Base-by-base conservation (phyloP, 2,329 filamentous ascomycete genomes). In the Paracoccidioides brasiliensis region DNA sequence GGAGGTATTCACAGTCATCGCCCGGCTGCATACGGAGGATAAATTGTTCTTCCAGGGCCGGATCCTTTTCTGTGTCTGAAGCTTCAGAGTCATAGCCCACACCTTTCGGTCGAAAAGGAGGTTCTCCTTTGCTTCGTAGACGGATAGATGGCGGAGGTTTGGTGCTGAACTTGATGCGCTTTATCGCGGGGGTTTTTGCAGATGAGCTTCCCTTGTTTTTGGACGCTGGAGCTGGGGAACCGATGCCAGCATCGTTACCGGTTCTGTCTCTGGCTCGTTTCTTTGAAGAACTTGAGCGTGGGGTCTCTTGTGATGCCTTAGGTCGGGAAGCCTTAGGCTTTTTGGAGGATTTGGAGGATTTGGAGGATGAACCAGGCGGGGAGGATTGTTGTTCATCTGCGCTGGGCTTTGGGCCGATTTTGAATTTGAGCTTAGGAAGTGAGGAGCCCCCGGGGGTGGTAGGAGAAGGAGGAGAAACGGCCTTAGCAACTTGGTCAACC, bases 61-160 rank as follows among this genome's bases (percentile, higher is more conserved):
- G 93, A 65, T 98, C 93, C 8, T 76, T 72, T 69, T 98, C 93
- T 12, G 85, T 82, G 66, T 97, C 93, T 55, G 90, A 93, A 10
- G 90, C 89, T 70, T 97, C 93, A 3, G 90, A 96, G 68, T 98
- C 93, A 71, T 97, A 98, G 6, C 91, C 93, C 55, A 95, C 89
- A 53, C 93, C 93, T 1, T 82, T 80, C 4, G 83, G 83, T 60
- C 88, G 80, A 37, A 80, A 75, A 5, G 87, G 85, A 1, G 81
- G 77, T 59, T 82, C 80, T n/a, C 84, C 85, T 62, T 84, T 82
- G 51, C 81, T 76, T 64, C 83, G 85, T 56, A 88, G 72, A 54
- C 80, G 80, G 55, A 84, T 74, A 37, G 68, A 75, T 58, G 72
- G 71, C 0, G 69, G 68, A 50, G 70, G 68, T 55, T 71, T 72